phyloP scores from a whole-genome alignment of 2,329 filamentous ascomycete genomes.

The Chrysoporthe puriensis region DNA sequence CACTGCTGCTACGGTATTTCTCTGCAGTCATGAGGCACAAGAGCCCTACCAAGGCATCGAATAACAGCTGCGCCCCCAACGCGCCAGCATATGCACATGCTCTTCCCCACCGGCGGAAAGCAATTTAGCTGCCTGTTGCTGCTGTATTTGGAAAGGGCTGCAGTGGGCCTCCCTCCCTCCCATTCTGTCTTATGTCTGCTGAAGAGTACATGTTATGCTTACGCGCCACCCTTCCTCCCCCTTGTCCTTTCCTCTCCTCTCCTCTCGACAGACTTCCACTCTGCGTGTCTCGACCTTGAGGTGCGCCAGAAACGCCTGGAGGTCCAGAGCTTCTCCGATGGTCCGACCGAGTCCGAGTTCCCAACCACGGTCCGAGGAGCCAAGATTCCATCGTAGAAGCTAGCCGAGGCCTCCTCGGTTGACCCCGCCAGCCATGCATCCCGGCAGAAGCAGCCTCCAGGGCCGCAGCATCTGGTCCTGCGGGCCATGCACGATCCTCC shows the following conservation, averaged over 20 bases:
- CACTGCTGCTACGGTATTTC: background rate
- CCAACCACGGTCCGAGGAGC: slow-evolving; percentile 4
- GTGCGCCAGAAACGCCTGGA: background rate
- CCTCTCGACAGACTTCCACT: background rate
- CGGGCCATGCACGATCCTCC: slow-evolving; percentile 34
- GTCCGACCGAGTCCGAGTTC: background rate
- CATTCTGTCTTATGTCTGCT: slow-evolving; percentile 7
- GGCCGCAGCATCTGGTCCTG: slow-evolving; percentile 33
- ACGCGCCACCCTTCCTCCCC: background rate
- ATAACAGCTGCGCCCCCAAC: slow-evolving; percentile 22
- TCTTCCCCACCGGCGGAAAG: background rate
- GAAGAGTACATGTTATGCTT: background rate
- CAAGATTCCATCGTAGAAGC: background rate
- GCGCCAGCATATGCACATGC: slow-evolving; percentile 10
- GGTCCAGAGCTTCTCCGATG: background rate
- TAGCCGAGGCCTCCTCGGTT: background rate
- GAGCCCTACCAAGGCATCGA: slow-evolving; percentile 5
- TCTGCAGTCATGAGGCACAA: slow-evolving; percentile 23
- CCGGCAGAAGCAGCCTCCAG: slow-evolving; percentile 15
- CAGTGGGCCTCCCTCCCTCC: background rate
- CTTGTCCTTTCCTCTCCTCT: background rate
- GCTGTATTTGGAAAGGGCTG: slow-evolving; percentile 17
- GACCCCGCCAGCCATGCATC: background rate
- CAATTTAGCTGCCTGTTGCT: slow-evolving; percentile 16
- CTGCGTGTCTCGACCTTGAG: background rate